Evolutionary conservation across 257 asterid species (phyloP).

Genomic region (Verbena officinalis): DNA sequence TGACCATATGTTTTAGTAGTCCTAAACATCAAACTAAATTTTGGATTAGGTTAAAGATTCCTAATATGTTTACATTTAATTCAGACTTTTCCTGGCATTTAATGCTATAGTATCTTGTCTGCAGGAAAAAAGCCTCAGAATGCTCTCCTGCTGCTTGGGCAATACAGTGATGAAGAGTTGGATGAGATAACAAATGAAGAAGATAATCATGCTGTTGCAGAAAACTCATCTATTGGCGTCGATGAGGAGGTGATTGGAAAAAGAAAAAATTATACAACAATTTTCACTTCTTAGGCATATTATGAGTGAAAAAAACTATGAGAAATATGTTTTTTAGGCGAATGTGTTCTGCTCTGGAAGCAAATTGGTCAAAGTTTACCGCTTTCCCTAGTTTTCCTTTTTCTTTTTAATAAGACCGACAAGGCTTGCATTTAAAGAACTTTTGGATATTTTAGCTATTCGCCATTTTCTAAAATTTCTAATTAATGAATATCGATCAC

Average conservation of each 20-base stretch:
- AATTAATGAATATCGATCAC: background rate
- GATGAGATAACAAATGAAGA: constrained; percentile 59
- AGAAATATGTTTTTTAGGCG: background rate
- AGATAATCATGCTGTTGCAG: constrained; percentile 36
- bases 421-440: background rate
- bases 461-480: background rate
- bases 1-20: constrained; percentile 25
- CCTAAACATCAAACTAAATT: constrained; percentile 24
- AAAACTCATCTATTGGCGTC: constrained; percentile 40
- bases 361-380: background rate
- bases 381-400: background rate
- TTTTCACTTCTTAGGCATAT: constrained; percentile 5
- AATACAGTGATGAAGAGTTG: constrained; percentile 91
- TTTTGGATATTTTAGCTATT: background rate
- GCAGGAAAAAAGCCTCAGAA: constrained; percentile 71
- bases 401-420: background rate
- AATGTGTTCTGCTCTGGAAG: background rate
- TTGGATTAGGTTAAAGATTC: constrained; percentile 26
- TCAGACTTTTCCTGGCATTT: constrained; percentile 32
- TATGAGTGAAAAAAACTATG: background rate
- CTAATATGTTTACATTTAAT: constrained; percentile 24
- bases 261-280: background rate
- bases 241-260: constrained; percentile 61
- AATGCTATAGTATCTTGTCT: constrained; percentile 43
- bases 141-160: constrained; percentile 87